Evolutionary conservation across 129 eudicot genomes (phyloP), one percentile per base, ranked within the genome.

Genomic region (Calendula officinalis): DNA sequence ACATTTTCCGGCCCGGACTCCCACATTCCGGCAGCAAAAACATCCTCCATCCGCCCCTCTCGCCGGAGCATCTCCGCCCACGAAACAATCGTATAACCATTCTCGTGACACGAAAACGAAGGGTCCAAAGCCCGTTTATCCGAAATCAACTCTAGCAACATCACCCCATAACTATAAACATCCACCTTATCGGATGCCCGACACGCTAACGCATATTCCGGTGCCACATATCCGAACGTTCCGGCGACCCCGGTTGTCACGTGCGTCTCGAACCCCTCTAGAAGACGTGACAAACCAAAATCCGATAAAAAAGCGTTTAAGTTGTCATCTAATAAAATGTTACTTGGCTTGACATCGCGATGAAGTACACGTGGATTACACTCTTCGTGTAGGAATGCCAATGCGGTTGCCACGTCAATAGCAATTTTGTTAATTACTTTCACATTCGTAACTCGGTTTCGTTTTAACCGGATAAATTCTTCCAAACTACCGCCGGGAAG

Each of bases 81-180:
- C 6, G 80, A 51, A 3, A 87, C 87, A 13, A 87, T 77, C 7
- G 83, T 79, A 39, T 72, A 87, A 14, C 95, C 95, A 54, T 87
- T 72, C 36, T 66, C 78, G 3, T 79, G 64, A 0, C 56, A 1
- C 7, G 79, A 78, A 69, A 87, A 87, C 6, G 87, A 81, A 4
- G 78, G 75, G 30, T 87, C 95, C 55, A 87, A 75, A 0, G 80
- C 83, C 59, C 80, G 69, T 57, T 87, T 87, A 41, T 78, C 83
- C 0, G 95, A 83, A 48, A 87, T 59, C 48, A 87, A 52, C 66
- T 87, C 95, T 38, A 87, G 80, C 47, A 83, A 67, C 77, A 87
- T 84, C 63, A 87, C 95, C 1, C 95, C 95, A 16, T 81, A 87
- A 67, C 95, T 87, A 51, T 80, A 87, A 6, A 87, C 95, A 64